phyloP scores from a whole-genome alignment of 345 rosid species.

The Acer yangbiense region DNA sequence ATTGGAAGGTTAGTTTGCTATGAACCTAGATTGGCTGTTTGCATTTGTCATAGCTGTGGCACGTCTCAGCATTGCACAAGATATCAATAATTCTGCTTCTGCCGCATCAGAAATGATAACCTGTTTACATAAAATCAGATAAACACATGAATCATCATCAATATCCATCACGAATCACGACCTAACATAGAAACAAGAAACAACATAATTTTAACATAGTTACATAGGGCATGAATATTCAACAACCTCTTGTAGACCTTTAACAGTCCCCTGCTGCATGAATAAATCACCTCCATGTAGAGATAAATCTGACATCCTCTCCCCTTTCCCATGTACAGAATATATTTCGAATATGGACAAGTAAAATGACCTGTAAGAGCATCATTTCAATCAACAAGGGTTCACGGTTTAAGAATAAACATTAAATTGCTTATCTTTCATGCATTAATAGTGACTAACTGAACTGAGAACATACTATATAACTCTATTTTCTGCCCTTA shows the following conservation, averaged over 20 bases:
- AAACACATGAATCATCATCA: conserved; percentile 13
- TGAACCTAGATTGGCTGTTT: conserved; percentile 84
- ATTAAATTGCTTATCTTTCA: neutral
- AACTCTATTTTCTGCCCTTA: neutral
- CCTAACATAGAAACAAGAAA: neutral
- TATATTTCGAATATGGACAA: conserved; percentile 81
- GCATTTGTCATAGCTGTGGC: conserved; percentile 79
- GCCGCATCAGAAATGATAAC: conserved; percentile 47
- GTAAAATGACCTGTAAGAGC: conserved; percentile 49
- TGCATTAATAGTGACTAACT: neutral
- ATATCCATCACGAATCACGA: conserved; percentile 9
- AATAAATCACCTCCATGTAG: conserved; percentile 60
- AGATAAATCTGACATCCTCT: conserved; percentile 66
- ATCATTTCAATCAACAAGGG: neutral
- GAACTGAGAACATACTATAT: neutral
- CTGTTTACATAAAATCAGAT: conserved; percentile 39
- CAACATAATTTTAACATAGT: neutral
- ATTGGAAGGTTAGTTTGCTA: neutral
- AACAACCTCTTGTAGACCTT: conserved; percentile 76
- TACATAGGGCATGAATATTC: neutral
- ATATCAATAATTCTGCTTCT: conserved; percentile 70
- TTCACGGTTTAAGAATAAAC: neutral
- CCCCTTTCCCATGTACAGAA: conserved; percentile 75
- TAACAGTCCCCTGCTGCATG: conserved; percentile 65
- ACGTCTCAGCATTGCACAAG: conserved; percentile 74